A percentile compares a stretch with the other conserved stretches of the same genome.
Conservation (phyloP, 2,329 filamentous ascomycete genomes). For the Fusarium udum region DNA sequence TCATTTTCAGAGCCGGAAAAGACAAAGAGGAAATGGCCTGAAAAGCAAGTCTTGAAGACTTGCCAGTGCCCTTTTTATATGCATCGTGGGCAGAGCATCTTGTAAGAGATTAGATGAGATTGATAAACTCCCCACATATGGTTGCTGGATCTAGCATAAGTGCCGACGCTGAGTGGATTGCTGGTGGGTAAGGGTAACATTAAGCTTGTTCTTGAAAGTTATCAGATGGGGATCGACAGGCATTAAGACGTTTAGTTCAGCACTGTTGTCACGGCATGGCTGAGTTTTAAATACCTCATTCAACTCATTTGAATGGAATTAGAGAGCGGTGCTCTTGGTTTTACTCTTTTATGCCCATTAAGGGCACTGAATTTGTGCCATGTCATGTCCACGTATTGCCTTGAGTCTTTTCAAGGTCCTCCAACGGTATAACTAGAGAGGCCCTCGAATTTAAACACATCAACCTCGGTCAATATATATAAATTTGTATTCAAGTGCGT, state of each 20-base stretch:
- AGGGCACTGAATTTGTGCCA: not conserved
- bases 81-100: not conserved
- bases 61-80: not conserved
- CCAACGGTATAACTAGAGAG: not conserved
- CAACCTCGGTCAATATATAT: not conserved
- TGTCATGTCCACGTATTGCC: not conserved
- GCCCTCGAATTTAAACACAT: not conserved
- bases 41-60: not conserved
- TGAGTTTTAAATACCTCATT: conserved; percentile 3
- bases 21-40: not conserved
- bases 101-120: conserved; percentile 38
- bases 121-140: conserved; percentile 29
- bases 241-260: not conserved
- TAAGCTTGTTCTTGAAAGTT: conserved; percentile 18
- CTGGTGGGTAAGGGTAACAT: conserved; percentile 26
- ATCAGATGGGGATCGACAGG: conserved; percentile 17
- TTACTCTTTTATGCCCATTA: not conserved
- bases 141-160: conserved; percentile 11
- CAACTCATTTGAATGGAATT: not conserved
- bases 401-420: not conserved
- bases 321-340: not conserved
- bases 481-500: not conserved
- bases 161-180: conserved; percentile 21
- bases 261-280: not conserved
- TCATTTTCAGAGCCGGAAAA: conserved; percentile 14